Base-by-base conservation (phyloP, 2,329 filamentous ascomycete species). In the Amphichorda felina region DNA sequence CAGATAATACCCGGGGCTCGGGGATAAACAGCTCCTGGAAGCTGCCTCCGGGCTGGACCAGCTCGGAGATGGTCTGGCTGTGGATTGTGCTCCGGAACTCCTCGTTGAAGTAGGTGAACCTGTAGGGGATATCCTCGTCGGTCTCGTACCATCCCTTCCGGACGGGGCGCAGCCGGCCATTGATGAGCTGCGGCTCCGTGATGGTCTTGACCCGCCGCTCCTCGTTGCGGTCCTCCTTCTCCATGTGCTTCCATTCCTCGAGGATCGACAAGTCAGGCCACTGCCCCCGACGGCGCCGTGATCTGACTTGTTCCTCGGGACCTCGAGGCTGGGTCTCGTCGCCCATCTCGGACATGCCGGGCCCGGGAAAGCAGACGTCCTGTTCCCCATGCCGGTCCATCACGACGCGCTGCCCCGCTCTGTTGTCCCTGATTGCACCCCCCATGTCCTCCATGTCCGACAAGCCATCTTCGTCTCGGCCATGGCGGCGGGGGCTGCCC, bases 71-170 rank as follows among this genome's bases (percentile, higher is more conserved):
- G 1, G 82, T 91, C 56, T 94, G 85, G 40, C 87, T 91, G 57
- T 98, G 91, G 41, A 98, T 93, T 0, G 91, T 98, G 55, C 84
- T 93, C 49, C 86, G 82, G 38, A 96, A 86, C 43, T 94, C 86
- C 53, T 96, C 91, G 56, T 96, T 96, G 68, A 98, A 98, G 57
- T 98, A 98, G 0, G 91, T 96, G 55, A 95, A 98, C 18, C 91
- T 75, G 55, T 93, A 96, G 0, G 91, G 91, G 0, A 81, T 77
- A 44, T 95, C 89, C 41, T 94, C 88, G 43, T 91, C 84, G 36
- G 84, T 78, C 27, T 82, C 75, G 54, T 86, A 89, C 89, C 89
- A 98, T 11, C 74, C 73, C 45, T 72, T 74, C 43, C 82, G 78
- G 27, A 84, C 76, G 10, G 88, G 87, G 5, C 91, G 78, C 30